Evolutionary conservation across 2,329 filamentous ascomycete species (phyloP), one percentile per base, ranked within the genome.

Genomic region (Raffaelea ambrosiae): DNA sequence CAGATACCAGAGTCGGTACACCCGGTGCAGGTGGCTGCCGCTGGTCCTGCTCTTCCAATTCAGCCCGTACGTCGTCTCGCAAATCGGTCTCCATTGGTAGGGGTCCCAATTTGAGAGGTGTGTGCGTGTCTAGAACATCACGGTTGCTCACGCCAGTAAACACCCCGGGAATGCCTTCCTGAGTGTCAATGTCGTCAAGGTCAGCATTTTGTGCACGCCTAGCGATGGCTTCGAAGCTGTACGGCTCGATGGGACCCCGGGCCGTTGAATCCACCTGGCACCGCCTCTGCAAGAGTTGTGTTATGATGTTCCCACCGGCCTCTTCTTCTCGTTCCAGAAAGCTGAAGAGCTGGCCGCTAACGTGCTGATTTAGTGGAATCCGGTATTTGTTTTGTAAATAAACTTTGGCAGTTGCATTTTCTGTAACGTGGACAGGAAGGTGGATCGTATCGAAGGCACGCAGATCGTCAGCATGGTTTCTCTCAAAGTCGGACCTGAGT

Each of bases 361-460:
- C 83, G 56, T 90, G 84, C 49, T 84, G 83, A 58, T 90, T 96
- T n/a, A 98, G 70, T 0, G 88, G 88, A 33, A 98, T 75, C 13
- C 88, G 81, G 62, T 97, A 98, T 63, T 88, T 93, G 71, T 90
- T 91, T 48, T 82, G 79, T 38, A 80, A 78, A 64, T 96, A 98
- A 3, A 93, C 71, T 62, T 85, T 87, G 7, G 86, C 84, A n/a
- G 84, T 77, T 2, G 77, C 64, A 59, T 93, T 94, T 50, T 88
- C 83, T 36, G 80, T 72, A 9, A 93, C 71, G 59, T 98, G 93
- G 50, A 86, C 78, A 1, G 88, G 82, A 1, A 93, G 69, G 7
- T 79, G 84, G 52, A 97, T 76, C 7, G 80, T 79, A 35, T 81
- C 74, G n/a, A 98, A 76, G 0, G 74, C 73, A 51, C 83, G 83